Conservation (phyloP, 352 stramenopile species). For the Pseudoperonospora humuli region DNA sequence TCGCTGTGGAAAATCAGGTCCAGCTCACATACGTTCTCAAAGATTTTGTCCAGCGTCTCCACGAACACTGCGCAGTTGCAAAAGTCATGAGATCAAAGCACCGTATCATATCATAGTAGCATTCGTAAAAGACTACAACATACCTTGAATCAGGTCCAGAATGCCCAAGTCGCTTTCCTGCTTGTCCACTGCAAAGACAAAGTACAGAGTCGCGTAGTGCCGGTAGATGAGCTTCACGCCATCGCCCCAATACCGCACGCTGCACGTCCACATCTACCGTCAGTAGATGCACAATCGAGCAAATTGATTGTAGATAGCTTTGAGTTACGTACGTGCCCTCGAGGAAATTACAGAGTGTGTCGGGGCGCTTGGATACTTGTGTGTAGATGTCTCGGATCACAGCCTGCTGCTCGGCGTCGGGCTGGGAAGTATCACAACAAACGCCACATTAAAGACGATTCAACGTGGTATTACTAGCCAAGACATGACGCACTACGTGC, state of each 20-base stretch:
- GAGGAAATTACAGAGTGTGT: conserved; percentile 99
- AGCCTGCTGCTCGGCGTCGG: conserved; percentile 94
- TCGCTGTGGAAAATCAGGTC: conserved; percentile 99
- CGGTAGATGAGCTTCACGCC: conserved; percentile 99
- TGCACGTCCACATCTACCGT: conserved; percentile 7
- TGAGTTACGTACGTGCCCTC: conserved; percentile 89
- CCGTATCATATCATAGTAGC: not conserved
- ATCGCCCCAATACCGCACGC: conserved; percentile 91
- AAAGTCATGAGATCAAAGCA: not conserved
- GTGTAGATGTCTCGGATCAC: conserved; percentile 98
- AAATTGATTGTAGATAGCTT: no score
- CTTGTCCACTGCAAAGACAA: conserved; percentile 97
- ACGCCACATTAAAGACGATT: not conserved
- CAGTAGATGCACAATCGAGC: no score
- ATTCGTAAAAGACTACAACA: not conserved
- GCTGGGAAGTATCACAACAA: conserved; percentile 23
- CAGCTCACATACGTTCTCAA: conserved; percentile 99
- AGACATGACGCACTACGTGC: conserved; percentile 82
- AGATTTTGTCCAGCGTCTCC: conserved; percentile 97
- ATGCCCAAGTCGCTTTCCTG: conserved; percentile 99
- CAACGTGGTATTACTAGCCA: not conserved
- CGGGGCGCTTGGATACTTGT: conserved; percentile 95
- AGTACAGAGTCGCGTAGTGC: conserved; percentile 99
- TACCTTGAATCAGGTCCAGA: conserved; percentile 97
- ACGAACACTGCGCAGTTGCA: conserved; percentile 92